A percentile compares a stretch with the other conserved stretches of the same genome.
These are phyloP conservation scores for Naganishia vaughanmartiniae DNA, from an alignment of 768 basidiomycete species.

Conservation along the genomic window DNA sequence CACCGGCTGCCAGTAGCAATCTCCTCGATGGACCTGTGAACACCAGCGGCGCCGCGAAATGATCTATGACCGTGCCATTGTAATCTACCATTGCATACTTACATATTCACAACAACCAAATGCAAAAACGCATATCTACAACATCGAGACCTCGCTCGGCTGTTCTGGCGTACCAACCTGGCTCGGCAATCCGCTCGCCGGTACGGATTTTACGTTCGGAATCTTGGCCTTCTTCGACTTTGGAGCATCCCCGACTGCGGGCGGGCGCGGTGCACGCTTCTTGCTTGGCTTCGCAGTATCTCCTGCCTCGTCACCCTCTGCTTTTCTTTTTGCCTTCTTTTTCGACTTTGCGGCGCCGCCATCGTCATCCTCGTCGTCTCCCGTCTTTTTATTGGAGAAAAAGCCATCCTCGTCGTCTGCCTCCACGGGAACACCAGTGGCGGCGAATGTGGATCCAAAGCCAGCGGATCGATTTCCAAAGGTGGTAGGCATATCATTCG, in stretches of 20 bases:
- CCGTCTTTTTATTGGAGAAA: slow-evolving; percentile 15
- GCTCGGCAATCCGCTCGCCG: not conserved
- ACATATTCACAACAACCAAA: too few relatives aligned
- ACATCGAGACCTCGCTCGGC: not conserved
- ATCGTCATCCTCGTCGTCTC: slow-evolving; percentile 17
- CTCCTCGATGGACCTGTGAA: too few relatives aligned
- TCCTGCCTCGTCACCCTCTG: not conserved
- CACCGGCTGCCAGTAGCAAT: too few relatives aligned
- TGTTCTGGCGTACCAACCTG: slow-evolving; percentile 15
- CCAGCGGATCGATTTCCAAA: slow-evolving; percentile 19
- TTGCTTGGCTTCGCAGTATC: not conserved
- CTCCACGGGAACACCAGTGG: not conserved
- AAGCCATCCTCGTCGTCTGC: slow-evolving; percentile 17
- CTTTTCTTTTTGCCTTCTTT: not conserved
- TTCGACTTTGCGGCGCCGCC: slow-evolving; percentile 7
- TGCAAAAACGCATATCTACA: not conserved
- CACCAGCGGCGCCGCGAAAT: too few relatives aligned
- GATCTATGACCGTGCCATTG: too few relatives aligned
- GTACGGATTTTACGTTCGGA: not conserved
- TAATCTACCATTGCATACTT: too few relatives aligned
- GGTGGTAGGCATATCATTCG: not conserved
- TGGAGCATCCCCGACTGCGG: slow-evolving; percentile 6
- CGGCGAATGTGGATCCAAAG: slow-evolving; percentile 12
- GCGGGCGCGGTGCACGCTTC: slow-evolving; percentile 11
- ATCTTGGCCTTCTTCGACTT: slow-evolving; percentile 13